These are phyloP conservation scores for Orobanche coerulescens DNA, from an alignment of 257 asterid species.

Conservation along the genomic window DNA sequence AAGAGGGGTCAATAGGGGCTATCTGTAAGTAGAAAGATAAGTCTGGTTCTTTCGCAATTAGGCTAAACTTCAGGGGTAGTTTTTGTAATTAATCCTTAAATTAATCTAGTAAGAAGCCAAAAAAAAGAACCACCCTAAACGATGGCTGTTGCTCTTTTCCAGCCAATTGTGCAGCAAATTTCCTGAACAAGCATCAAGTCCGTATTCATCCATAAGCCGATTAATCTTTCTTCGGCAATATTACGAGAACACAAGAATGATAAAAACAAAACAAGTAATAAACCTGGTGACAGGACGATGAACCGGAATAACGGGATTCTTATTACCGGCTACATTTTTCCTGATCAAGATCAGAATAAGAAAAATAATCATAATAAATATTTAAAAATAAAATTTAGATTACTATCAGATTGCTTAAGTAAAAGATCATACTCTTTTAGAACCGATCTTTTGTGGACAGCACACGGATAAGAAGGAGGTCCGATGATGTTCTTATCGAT, in stretches of 20 bases:
- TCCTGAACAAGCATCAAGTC: conserved; percentile 31
- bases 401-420: background rate
- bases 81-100: too few species aligned
- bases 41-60: too few species aligned
- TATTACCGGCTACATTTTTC: conserved; percentile 30
- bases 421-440: conserved; percentile 43
- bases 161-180: conserved; percentile 52
- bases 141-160: conserved; percentile 34
- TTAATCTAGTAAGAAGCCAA: too few species aligned
- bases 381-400: background rate
- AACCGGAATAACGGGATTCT: conserved; percentile 37
- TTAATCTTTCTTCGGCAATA: too few species aligned
- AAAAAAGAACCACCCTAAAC: conserved; percentile 32
- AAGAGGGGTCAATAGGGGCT: too few species aligned
- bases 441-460: conserved; percentile 56
- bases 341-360: conserved; percentile 31
- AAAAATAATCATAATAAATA: background rate
- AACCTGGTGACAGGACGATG: conserved; percentile 84
- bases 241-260: background rate
- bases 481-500: conserved; percentile 52
- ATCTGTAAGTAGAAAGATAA: too few species aligned
- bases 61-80: too few species aligned
- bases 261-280: background rate
- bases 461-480: conserved; percentile 40
- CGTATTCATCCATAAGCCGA: too few species aligned